Percentiles rank a stretch among this genome's conserved stretches.
Conservation (phyloP, 1,139 yeast species). For the Chernovozyma aurita region DNA sequence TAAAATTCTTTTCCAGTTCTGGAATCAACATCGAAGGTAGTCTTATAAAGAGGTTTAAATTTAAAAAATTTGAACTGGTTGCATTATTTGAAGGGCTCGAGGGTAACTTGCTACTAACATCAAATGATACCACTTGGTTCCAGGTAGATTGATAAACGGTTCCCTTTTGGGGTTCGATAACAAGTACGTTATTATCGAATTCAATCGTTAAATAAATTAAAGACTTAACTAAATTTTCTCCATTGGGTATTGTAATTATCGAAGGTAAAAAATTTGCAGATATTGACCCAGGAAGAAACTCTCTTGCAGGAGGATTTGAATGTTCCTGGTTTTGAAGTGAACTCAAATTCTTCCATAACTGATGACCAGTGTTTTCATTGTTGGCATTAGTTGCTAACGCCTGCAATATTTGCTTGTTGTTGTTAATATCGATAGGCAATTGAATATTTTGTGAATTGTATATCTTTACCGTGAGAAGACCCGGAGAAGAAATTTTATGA, state of each 20-base stretch:
- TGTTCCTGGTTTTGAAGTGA: slow-evolving; percentile 18
- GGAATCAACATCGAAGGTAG: slow-evolving; percentile 66
- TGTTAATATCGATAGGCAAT: slow-evolving; percentile 57
- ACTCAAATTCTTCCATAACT: slow-evolving; percentile 29
- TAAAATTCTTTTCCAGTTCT: slow-evolving; percentile 28
- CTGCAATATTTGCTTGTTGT: slow-evolving; percentile 47
- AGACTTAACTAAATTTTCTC: slow-evolving; percentile 47
- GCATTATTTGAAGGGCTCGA: slow-evolving; percentile 3
- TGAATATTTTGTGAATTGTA: slow-evolving; percentile 57
- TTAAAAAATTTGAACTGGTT: slow-evolving; percentile 42
- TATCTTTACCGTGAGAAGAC: slow-evolving; percentile 65
- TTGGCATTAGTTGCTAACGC: slow-evolving; percentile 50
- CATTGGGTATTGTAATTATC: slow-evolving; percentile 56
- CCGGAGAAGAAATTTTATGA: slow-evolving; percentile 39
- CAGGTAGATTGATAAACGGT: slow-evolving; percentile 53
- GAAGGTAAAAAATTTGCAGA: slow-evolving; percentile 59
- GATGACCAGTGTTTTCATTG: slow-evolving; percentile 32
- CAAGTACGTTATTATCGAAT: slow-evolving; percentile 76
- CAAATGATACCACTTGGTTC: slow-evolving; percentile 88
- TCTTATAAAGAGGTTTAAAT: slow-evolving; percentile 70
- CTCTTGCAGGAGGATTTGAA: slow-evolving; percentile 13
- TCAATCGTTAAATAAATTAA: slow-evolving; percentile 67
- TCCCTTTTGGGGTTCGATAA: slow-evolving; percentile 78
- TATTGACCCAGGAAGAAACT: slow-evolving; percentile 25
- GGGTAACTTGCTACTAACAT: slow-evolving; percentile 61